phyloP scores from a whole-genome alignment of 306 rosid species.

The Elaeagnus macrophylla region DNA sequence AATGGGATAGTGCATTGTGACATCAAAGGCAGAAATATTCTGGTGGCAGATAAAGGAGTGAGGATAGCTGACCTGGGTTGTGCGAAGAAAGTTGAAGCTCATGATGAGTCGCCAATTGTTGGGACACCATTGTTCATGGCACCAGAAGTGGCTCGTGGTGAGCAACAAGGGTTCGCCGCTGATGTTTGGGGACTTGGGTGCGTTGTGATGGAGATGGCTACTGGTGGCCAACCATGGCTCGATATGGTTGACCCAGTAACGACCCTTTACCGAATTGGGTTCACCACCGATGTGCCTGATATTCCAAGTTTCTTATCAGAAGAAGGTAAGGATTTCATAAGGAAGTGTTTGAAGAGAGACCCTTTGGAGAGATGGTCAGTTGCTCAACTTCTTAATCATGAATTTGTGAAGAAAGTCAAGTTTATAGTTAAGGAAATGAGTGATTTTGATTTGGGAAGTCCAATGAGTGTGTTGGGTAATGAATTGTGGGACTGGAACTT shows the following conservation, averaged over 20 bases:
- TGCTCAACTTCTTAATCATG: constrained; percentile 54
- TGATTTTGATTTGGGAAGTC: constrained; percentile 30
- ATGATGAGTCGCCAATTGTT: constrained; percentile 15
- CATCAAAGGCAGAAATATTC: constrained; percentile 56
- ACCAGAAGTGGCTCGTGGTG: constrained; percentile 93
- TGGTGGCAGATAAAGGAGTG: constrained; percentile 44
- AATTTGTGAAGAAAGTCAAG: constrained; percentile 31
- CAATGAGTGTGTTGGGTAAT: constrained; percentile 51
- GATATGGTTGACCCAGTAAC: constrained; percentile 46
- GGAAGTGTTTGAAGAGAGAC: constrained; percentile 53
- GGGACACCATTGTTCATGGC: constrained; percentile 89
- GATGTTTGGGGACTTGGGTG: constrained; percentile 96
- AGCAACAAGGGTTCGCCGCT: constrained; percentile 61
- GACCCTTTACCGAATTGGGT: constrained; percentile 50
- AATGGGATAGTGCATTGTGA: constrained; percentile 85
- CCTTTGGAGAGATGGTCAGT: constrained; percentile 63
- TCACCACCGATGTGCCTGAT: constrained; percentile 49
- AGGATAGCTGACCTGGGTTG: constrained; percentile 88
- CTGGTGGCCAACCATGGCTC: constrained; percentile 57
- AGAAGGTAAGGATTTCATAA: constrained; percentile 63
- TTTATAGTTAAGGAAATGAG: constrained; percentile 9
- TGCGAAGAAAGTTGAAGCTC: constrained; percentile 26
- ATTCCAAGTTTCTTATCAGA: constrained; percentile 46
- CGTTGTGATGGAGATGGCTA: constrained; percentile 67
- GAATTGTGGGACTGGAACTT: constrained; percentile 41